Evolutionary conservation across 2,329 filamentous ascomycete species (phyloP).

Genomic region (Aureobasidium vineae): DNA sequence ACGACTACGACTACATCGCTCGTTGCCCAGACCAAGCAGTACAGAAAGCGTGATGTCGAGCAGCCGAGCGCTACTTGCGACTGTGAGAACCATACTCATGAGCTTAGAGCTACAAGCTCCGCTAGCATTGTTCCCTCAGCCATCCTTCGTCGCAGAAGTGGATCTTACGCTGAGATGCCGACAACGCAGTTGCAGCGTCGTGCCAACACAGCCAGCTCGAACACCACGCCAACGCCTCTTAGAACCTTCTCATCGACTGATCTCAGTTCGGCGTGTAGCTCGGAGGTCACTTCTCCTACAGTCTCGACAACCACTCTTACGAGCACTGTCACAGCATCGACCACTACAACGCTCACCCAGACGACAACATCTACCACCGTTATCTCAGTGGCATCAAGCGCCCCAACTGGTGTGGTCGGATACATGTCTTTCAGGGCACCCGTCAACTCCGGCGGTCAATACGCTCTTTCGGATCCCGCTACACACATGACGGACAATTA

Average conservation of each 20-base stretch:
- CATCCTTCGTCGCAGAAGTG: conserved; percentile 25
- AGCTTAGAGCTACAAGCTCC: conserved; percentile 13
- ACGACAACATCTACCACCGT: conserved; percentile 19
- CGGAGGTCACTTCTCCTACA: conserved; percentile 19
- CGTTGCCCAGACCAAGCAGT: conserved; percentile 21
- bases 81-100: conserved; percentile 6
- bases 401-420: conserved; percentile 24
- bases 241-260: conserved; percentile 21
- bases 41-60: conserved; percentile 26
- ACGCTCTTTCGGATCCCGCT: conserved; percentile 23
- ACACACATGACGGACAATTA: conserved; percentile 28
- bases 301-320: not conserved
- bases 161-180: conserved; percentile 2
- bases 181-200: conserved; percentile 24
- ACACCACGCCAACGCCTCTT: conserved; percentile 23
- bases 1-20: conserved; percentile 13
- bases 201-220: conserved; percentile 5
- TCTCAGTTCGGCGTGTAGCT: conserved; percentile 25
- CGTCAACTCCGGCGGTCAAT: conserved; percentile 22
- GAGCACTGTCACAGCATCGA: conserved; percentile 29
- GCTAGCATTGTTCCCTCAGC: conserved; percentile 6
- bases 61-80: conserved; percentile 19
- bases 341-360: conserved; percentile 28
- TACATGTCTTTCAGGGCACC: conserved; percentile 21
- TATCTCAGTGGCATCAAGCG: conserved; percentile 24